Evolutionary conservation across 768 basidiomycete genomes (phyloP).

Genomic region (Suillus americanus): DNA sequence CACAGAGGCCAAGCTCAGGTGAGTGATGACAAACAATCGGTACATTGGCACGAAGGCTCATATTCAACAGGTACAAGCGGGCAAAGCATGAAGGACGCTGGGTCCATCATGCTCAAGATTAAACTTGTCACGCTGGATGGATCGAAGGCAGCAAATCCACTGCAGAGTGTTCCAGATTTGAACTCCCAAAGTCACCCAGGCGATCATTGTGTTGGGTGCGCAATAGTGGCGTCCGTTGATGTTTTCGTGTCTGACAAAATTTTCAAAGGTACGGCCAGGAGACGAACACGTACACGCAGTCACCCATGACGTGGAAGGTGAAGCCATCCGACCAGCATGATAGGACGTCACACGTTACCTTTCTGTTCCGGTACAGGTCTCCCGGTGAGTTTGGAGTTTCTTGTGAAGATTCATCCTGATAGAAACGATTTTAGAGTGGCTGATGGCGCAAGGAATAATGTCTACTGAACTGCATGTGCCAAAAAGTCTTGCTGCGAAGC

Average conservation of each 20-base stretch:
- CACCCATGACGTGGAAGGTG: conserved; percentile 53
- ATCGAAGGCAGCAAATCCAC: conserved; percentile 41
- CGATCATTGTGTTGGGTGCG: conserved; percentile 50
- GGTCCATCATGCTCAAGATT: conserved; percentile 56
- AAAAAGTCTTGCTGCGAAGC: conserved; percentile 25
- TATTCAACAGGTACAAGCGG: conserved; percentile 13
- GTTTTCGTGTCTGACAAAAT: conserved; percentile 9
- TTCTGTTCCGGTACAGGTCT: conserved; percentile 65
- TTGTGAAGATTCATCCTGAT: neutral
- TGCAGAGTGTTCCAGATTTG: conserved; percentile 39
- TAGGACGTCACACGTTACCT: conserved; percentile 55
- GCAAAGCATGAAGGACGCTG: conserved; percentile 38
- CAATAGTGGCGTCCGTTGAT: neutral
- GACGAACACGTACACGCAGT: conserved; percentile 37
- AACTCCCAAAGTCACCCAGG: conserved; percentile 37
- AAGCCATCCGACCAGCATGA: conserved; percentile 42
- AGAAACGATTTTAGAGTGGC: conserved; percentile 39
- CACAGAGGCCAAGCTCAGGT: conserved; percentile 41
- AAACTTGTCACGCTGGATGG: conserved; percentile 29
- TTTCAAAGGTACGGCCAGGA: conserved; percentile 52
- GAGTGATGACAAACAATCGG: conserved; percentile 8
- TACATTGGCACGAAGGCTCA: neutral
- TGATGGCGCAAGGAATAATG: conserved; percentile 53
- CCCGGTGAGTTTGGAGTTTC: conserved; percentile 38
- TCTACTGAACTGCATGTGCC: conserved; percentile 21